phyloP scores from a whole-genome alignment of 257 asterid genomes.

The Solanum stenotomum region DNA sequence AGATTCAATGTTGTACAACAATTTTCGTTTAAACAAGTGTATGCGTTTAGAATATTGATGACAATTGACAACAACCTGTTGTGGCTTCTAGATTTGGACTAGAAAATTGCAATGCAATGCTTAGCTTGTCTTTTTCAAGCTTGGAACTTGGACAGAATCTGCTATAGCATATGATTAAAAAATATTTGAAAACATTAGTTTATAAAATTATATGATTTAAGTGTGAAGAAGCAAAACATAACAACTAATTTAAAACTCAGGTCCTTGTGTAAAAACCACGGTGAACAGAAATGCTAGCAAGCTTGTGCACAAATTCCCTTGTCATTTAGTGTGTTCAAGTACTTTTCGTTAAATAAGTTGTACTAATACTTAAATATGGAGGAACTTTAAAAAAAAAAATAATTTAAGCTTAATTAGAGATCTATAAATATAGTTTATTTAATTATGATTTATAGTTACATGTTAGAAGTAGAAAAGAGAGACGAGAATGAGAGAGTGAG shows the following conservation, averaged over 20 bases:
- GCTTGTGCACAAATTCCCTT: background rate
- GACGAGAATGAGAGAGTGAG: too few species aligned
- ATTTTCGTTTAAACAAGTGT: background rate
- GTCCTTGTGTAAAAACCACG: background rate
- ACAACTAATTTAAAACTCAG: too few species aligned
- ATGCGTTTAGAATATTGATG: background rate
- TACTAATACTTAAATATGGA: too few species aligned
- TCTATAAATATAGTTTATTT: too few species aligned
- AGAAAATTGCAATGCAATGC: background rate
- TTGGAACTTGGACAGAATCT: background rate
- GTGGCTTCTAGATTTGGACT: background rate
- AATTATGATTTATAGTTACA: too few species aligned
- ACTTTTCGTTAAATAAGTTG: too few species aligned
- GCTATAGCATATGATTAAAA: background rate
- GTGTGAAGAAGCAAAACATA: background rate
- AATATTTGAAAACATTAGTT: too few species aligned
- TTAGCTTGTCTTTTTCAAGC: background rate
- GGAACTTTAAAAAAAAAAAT: too few species aligned
- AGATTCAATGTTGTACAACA: too few species aligned
- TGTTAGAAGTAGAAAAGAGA: too few species aligned
- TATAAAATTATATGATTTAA: too few species aligned
- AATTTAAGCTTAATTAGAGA: too few species aligned
- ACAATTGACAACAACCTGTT: background rate
- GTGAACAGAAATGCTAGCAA: background rate
- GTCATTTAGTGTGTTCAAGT: background rate